Base-by-base conservation (phyloP, 108 stramenopile genomes). In the Asterionellopsis glacialis region DNA sequence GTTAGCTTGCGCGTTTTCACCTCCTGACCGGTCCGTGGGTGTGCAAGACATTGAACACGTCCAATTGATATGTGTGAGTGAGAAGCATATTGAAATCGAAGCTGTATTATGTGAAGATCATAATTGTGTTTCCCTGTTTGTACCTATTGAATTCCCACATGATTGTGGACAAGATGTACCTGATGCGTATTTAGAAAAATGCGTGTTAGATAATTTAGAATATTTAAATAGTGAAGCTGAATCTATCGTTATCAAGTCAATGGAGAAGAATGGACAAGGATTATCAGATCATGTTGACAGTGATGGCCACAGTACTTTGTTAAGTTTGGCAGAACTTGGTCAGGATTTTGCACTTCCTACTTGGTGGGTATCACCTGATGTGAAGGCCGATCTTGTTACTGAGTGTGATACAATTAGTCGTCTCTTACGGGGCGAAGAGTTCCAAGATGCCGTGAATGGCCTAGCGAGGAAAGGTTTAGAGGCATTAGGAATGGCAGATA, bases 1-100 rank as follows among this genome's bases (percentile, higher is more conserved):
- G 19, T 50, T 78, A 25, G 77, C 77, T 10, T 68, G 65, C 7
- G 72, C 72, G 48, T 78, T 78, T 70, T 54, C 54, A 33, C 77
- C 77, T 11, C 58, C 43, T 1, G 72, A 70, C 44, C 60, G 43
- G 16, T 55, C 45, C 0, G 11, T 77, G 14, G 15, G 45, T 10
- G 24, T 78, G 25, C 11, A 70, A 2, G 45, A 67, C 15, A 67
- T 78, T 15, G 60, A 70, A 22, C 15, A 64, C 1, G 77, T 78
- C n/a, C 26, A 69, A 5, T 45, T 78, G 12, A 26, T 64, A n/a
- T 57, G 45, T 24, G 59, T 74, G 24, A 41, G 57, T 25, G 59
- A 73, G 6, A 45, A 59, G 5, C 51, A 55, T 19, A 63, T 78
- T 40, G 69, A 78, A n/a, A 53, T 78, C 27, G 53, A 69, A 48